Base-by-base conservation (phyloP, 441 rosid genomes). In the Populus hybrid region DNA sequence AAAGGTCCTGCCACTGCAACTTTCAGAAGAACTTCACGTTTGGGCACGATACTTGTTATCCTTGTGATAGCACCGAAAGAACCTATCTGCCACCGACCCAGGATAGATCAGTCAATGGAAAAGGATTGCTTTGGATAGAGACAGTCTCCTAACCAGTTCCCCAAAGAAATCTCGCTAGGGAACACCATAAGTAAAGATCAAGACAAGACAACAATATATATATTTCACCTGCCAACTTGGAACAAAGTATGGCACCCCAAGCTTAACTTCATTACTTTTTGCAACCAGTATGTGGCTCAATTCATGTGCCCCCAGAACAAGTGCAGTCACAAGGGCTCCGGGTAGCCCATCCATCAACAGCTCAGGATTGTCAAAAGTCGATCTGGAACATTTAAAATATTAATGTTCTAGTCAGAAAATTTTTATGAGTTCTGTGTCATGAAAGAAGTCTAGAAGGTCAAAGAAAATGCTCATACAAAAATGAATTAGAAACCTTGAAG, bases 51-150 rank as follows among this genome's bases (percentile, higher is more conserved):
- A n/a, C n/a, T n/a, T n/a, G n/a, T n/a, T n/a, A n/a, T n/a, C n/a
- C n/a, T 91, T 42, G 99, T 95, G 78, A 93, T 91, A 71, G 97
- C 95, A 81, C 99, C 99, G 83, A 93, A 95, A 77, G 97, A 95
- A 85, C 99, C 98, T 92, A 92, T 92, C 98, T 95, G 97, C 95
- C 93, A 89, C 71, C 91, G 84, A 91, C 3, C 35, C 56, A 20
- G 71, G 28, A 69, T 72, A 80, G 53, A 68, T 76, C 42, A 68
- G 28, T 67, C n/a, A 45, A 35, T 68, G 4, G 28, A 18, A 31
- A 61, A 31, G 21, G 2, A n/a, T 33, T 69, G 68, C 69, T 23
- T 74, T 23, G 12, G 50, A 75, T 12, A 26, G 28, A 38, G 40
- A 45, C 56, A 53, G 16, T 33, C 20, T 68, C 9, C 24, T 66